These are phyloP conservation scores for Incumbomyces delicatus DNA, from an alignment of 2,329 filamentous ascomycete genomes.

Conservation along the genomic window DNA sequence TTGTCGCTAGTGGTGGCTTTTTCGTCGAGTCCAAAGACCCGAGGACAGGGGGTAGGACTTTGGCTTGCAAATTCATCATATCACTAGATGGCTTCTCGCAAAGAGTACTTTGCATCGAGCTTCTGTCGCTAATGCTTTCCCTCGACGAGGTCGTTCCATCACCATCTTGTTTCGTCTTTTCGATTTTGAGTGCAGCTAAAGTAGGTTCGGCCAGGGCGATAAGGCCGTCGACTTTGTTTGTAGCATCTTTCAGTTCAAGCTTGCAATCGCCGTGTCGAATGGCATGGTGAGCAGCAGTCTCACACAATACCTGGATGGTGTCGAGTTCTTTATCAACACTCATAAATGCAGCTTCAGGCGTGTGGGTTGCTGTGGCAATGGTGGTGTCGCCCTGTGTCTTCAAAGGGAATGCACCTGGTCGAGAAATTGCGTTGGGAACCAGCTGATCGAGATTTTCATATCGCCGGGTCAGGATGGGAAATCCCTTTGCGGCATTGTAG, in stretches of 20 bases:
- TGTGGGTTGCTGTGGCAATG: neutral
- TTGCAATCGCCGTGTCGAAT: slow-evolving; percentile 77
- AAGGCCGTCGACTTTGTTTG: slow-evolving; percentile 54
- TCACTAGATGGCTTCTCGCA: slow-evolving; percentile 7
- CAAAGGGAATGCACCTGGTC: neutral
- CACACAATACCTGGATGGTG: slow-evolving; percentile 68
- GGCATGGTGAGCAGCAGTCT: slow-evolving; percentile 79
- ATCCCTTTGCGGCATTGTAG: slow-evolving; percentile 49
- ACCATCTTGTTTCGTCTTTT: slow-evolving; percentile 16
- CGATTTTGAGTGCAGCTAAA: slow-evolving; percentile 42
- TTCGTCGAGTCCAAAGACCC: neutral
- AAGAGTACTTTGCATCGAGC: slow-evolving; percentile 4
- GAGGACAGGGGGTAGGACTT: neutral
- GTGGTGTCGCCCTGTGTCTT: slow-evolving; percentile 2
- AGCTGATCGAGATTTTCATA: neutral
- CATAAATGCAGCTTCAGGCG: slow-evolving; percentile 58
- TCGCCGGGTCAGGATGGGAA: slow-evolving; percentile 11
- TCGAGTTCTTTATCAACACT: slow-evolving; percentile 69
- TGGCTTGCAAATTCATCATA: neutral
- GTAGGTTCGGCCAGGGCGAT: slow-evolving; percentile 50
- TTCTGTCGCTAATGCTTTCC: slow-evolving; percentile 8
- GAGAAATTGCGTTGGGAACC: neutral
- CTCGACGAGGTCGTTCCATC: slow-evolving; percentile 11
- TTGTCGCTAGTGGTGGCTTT: slow-evolving; percentile 2
- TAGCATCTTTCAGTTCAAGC: slow-evolving; percentile 63